Evolutionary conservation across 129 eudicot genomes (phyloP), one percentile per base, ranked within the genome.

Genomic region (Centaurea solstitialis): DNA sequence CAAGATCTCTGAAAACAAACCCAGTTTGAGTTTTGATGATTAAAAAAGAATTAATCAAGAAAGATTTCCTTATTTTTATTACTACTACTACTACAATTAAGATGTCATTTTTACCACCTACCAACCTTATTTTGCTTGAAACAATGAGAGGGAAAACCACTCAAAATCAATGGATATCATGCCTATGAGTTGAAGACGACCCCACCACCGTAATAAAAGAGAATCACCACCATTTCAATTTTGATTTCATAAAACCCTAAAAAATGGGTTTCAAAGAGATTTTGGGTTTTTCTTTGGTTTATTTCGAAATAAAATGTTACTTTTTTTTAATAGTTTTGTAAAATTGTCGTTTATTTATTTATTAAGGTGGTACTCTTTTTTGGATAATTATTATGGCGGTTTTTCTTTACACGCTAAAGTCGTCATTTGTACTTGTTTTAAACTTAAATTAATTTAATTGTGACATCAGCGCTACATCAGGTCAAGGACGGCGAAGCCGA

Each of bases 61-160:
- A 9, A 61, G 30, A 26, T 26, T 64, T n/a, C n/a, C n/a, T n/a
- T n/a, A n/a, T n/a, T n/a, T n/a, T n/a, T n/a, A n/a, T n/a, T n/a
- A n/a, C n/a, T 80, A 70, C 43, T 41, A 21, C 17, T 62, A 13
- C 23, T 71, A 57, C 76, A 76, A 23, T 68, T 5, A 69, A 62
- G 78, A 83, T 77, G 86, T 83, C 86, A 15, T 72, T 83, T 77
- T 77, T 71, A 83, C 41, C 73, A 83, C 78, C 86, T 40, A 72
- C 82, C 76, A 4, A 69, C 64, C 73, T 76, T 74, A 67, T 81
- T 81, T 75, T 47, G 70, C 15, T 81, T 21, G 11, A 22, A 22
- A 28, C 59, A 47, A 83, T 83, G 78, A 83, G 82, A 83, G 86
- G 86, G 86, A 77, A 82, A 83, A 71, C 73, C 73, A 70, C 86